Evolutionary conservation across 2,329 filamentous ascomycete genomes (phyloP), one percentile per base, ranked within the genome.

Genomic region (Aspergillus sojae): DNA sequence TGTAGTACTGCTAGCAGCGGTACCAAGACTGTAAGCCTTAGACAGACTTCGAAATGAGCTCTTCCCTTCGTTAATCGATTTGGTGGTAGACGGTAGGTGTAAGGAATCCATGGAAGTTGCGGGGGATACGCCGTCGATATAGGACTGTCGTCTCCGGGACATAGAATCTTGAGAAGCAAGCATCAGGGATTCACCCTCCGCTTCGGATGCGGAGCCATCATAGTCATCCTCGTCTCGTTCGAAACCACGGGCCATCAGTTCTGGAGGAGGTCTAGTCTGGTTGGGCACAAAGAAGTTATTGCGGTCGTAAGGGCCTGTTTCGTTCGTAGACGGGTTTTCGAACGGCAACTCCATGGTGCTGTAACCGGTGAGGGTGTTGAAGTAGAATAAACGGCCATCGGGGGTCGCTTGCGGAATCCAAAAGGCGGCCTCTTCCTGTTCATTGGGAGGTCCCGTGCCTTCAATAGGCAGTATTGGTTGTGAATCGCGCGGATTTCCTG

Each of bases 381-480:
- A 98, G 81, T 98, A 99, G 79, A 96, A 99, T 28, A 99, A 81
- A 62, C 94, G 87, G 60, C 95, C 95, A 76, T 98, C 94, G 1
- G 92, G 88, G 0, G 95, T 99, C 16, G 94, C 95, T 81, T 99
- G 95, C 21, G 95, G 95, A 70, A 99, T 97, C 95, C 95, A 99
- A 76, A 96, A 99, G 68, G 96, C 94, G 53, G 94, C 93, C 76
- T 94, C 89, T 70, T 95, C 94, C 74, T 92, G 91, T 72, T 90
- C 89, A 67, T 79, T 83, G 66, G 69, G 67, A 30, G 78, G 79
- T 53, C 85, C 85, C 23, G 84, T 83, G 57, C 89, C 88, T 73
- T 96, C 92, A 57, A 93, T 85, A 6, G 91, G 89, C 57, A 92
- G 78, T 64, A 81, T 77, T n/a, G 82, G 78, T 46, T 86, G 83